Percentiles rank a stretch among this genome's conserved stretches.
phyloP scores from a whole-genome alignment of 495 filamentous ascomycete species.

The Aspergillus ellipticus region DNA sequence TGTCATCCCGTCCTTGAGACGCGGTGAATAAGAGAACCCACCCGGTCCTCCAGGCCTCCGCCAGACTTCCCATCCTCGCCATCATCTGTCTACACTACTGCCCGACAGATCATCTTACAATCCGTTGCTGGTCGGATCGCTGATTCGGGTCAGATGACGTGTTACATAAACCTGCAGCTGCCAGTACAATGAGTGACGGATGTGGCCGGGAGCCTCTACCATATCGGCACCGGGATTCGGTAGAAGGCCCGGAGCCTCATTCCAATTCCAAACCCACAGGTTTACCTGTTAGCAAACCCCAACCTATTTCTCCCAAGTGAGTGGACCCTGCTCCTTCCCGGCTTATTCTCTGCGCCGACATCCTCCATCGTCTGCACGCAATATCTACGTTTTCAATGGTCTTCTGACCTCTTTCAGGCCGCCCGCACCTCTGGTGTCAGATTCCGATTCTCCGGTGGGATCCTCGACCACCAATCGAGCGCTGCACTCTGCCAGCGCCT shows the following conservation, averaged over 20 bases:
- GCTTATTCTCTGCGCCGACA: background rate
- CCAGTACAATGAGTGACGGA: slow-evolving; percentile 21
- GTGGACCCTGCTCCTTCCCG: slow-evolving; percentile 2
- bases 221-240: slow-evolving; percentile 12
- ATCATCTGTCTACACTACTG: background rate
- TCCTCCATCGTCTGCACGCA: background rate
- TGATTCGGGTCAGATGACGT: slow-evolving; percentile 22
- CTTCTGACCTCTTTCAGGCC: slow-evolving; percentile 9
- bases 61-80: no score
- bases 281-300: background rate
- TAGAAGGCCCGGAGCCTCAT: background rate
- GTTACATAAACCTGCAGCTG: slow-evolving; percentile 13
- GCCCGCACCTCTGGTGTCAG: slow-evolving; percentile 18
- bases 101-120: background rate
- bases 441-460: slow-evolving; percentile 14
- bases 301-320: slow-evolving; percentile 12
- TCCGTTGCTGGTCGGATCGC: background rate
- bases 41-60: no score
- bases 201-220: slow-evolving; percentile 17
- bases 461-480: slow-evolving; percentile 24
- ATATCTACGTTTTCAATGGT: background rate
- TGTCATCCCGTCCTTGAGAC: no score
- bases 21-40: no score
- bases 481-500: slow-evolving; percentile 20
- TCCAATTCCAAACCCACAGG: background rate